A percentile compares a stretch with the other conserved stretches of the same genome.
Evolutionary conservation across 345 rosid genomes (phyloP).

Genomic region (Passiflora organensis): DNA sequence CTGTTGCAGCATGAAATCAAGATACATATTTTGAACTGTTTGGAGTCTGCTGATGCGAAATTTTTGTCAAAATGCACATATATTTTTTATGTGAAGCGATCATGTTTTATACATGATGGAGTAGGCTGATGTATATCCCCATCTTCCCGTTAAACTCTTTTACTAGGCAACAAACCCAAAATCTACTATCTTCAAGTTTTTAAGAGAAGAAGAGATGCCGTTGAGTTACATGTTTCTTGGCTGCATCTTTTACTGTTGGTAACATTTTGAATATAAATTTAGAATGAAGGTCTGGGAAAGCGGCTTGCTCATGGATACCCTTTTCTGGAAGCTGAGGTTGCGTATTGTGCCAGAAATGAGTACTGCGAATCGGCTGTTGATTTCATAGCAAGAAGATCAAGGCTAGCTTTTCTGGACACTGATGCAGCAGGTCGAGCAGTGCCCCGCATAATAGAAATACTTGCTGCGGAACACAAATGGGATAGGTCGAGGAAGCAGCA

Average conservation of each 20-base stretch:
- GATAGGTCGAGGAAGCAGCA: conserved; percentile 62
- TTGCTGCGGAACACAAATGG: conserved; percentile 73
- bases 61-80: no score
- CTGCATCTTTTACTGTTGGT: neutral
- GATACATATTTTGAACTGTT: no score
- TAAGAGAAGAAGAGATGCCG: no score
- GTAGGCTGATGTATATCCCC: no score
- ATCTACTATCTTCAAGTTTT: no score
- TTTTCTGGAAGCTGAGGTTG: conserved; percentile 57
- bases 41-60: no score
- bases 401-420: conserved; percentile 93
- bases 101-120: no score
- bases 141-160: no score
- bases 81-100: no score
- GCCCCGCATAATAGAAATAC: conserved; percentile 70
- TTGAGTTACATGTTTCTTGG: no score
- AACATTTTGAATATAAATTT: conserved; percentile 1
- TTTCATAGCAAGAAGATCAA: conserved; percentile 89
- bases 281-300: conserved; percentile 91
- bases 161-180: no score
- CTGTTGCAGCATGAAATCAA: no score
- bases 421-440: conserved; percentile 82
- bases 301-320: conserved; percentile 90
- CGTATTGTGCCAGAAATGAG: conserved; percentile 85
- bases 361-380: conserved; percentile 90